These are phyloP conservation scores for Leucocoprinus birnbaumii DNA, from an alignment of 768 basidiomycete genomes.

Conservation along the genomic window DNA sequence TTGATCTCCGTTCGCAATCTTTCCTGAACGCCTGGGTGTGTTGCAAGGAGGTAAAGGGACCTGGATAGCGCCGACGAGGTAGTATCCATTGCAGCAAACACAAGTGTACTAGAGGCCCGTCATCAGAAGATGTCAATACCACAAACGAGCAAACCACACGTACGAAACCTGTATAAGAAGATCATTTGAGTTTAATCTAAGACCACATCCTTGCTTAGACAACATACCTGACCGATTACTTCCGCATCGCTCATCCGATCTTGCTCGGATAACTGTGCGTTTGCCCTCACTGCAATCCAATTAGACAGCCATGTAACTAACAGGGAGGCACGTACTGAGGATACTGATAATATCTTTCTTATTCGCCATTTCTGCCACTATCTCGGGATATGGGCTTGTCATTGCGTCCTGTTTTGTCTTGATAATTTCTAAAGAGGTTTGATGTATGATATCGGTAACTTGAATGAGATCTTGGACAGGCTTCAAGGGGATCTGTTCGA, in stretches of 20 bases:
- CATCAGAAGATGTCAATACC: no score
- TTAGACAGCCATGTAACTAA: no score
- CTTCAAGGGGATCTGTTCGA: constrained; percentile 30
- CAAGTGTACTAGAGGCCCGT: no score
- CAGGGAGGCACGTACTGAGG: constrained; percentile 29
- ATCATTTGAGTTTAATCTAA: no score
- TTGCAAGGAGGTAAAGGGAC: no score
- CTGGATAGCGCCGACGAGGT: no score
- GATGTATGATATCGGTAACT: constrained; percentile 32
- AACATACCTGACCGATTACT: constrained; percentile 25
- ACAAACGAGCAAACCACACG: no score
- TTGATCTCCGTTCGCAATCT: no score
- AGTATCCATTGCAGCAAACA: no score
- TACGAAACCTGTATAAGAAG: no score
- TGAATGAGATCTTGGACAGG: constrained; percentile 24
- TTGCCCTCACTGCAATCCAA: constrained; percentile 31
- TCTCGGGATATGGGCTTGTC: constrained; percentile 28
- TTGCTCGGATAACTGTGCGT: constrained; percentile 25
- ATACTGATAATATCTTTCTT: constrained; percentile 48
- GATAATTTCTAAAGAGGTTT: constrained; percentile 33
- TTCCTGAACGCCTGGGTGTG: no score
- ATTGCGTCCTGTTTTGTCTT: constrained; percentile 32
- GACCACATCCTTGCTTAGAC: no score
- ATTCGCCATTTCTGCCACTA: constrained; percentile 29
- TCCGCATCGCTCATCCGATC: constrained; percentile 32